phyloP scores from a whole-genome alignment of 164 flowering plant genomes.

The Magnolia kwangsiensis region DNA sequence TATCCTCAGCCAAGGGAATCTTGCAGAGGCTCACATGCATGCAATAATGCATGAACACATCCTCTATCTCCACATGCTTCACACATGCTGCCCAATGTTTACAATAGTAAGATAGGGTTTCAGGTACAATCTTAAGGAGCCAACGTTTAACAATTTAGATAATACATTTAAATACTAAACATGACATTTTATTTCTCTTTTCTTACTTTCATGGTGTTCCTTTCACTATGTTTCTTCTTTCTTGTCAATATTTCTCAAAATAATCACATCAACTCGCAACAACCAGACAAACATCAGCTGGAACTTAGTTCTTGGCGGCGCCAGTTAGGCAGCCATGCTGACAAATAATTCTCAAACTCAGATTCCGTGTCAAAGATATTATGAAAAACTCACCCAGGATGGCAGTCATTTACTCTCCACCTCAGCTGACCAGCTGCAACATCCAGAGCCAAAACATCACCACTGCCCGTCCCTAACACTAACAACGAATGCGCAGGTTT shows the following conservation, averaged over 20 bases:
- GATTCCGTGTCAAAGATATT: too few species aligned
- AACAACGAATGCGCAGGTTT: slow-evolving; percentile 52
- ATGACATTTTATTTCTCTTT: not conserved
- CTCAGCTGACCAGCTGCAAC: slow-evolving; percentile 76
- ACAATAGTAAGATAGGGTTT: not conserved
- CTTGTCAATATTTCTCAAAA: not conserved
- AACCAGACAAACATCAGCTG: too few species aligned
- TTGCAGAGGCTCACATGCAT: not conserved
- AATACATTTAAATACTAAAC: not conserved
- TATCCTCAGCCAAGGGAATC: not conserved
- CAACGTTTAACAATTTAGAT: not conserved
- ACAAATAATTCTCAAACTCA: too few species aligned
- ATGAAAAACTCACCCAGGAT: slow-evolving; percentile 74
- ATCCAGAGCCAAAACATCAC: slow-evolving; percentile 88
- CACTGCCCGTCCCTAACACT: slow-evolving; percentile 84
- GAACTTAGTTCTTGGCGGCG: too few species aligned
- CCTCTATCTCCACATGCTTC: not conserved
- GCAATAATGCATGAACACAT: not conserved
- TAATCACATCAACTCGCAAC: not conserved
- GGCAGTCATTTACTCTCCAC: slow-evolving; percentile 79
- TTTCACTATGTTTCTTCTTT: not conserved
- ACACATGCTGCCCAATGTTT: not conserved
- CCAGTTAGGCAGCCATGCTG: too few species aligned
- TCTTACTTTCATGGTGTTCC: not conserved
- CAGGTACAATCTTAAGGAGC: not conserved